Conservation (phyloP, 2,329 filamentous ascomycete genomes). For the Ceratocystis variospora region DNA sequence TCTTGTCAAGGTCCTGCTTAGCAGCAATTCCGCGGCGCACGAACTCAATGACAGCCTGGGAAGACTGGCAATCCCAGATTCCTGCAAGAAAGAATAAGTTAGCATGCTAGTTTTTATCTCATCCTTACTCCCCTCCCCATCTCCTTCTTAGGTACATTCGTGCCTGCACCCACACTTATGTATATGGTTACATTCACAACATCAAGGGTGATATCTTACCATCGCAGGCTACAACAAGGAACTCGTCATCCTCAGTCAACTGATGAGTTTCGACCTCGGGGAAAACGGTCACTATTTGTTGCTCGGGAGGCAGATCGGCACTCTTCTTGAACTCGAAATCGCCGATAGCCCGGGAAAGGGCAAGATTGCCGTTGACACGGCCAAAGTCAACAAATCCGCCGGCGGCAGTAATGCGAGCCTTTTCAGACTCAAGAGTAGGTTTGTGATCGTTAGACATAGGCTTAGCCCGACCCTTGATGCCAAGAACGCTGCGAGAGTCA, state of each 20-base stretch:
- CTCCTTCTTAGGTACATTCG: not conserved
- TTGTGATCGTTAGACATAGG: conserved; percentile 99
- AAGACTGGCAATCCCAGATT: conserved; percentile 99
- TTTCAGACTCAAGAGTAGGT: conserved; percentile 95
- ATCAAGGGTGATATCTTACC: conserved; percentile 40
- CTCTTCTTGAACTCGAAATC: conserved; percentile 99
- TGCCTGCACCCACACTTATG: no score
- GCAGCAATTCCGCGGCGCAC: conserved; percentile 90
- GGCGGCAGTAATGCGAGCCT: conserved; percentile 86
- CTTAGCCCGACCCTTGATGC: conserved; percentile 93
- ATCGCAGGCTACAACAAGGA: conserved; percentile 83
- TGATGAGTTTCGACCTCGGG: conserved; percentile 90
- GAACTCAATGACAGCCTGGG: conserved; percentile 93
- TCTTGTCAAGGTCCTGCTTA: conserved; percentile 85
- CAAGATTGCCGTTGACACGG: conserved; percentile 94
- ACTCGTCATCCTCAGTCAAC: conserved; percentile 85
- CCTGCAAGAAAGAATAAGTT: conserved; percentile 39
- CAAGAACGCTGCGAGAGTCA: conserved; percentile 86
- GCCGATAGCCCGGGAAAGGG: conserved; percentile 89
- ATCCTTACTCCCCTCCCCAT: not conserved
- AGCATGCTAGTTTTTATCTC: not conserved
- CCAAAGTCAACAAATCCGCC: conserved; percentile 98
- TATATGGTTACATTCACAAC: not conserved
- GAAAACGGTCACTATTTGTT: conserved; percentile 95
- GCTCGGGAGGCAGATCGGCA: conserved; percentile 88